Conservation (phyloP, 2,329 filamentous ascomycete species). For the Fusarium temperatum region DNA sequence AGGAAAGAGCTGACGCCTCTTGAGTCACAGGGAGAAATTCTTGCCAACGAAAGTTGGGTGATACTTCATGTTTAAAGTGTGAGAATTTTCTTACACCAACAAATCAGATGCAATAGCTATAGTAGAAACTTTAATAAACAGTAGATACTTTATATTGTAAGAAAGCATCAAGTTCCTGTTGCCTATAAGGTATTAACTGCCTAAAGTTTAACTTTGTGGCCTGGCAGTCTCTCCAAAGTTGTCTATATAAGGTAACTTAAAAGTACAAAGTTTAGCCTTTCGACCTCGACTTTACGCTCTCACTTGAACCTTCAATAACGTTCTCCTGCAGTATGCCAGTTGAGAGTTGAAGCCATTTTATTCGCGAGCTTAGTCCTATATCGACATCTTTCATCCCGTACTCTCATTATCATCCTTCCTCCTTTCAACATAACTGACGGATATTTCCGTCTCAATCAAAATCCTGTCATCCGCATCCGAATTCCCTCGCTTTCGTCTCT, state of each 20-base stretch:
- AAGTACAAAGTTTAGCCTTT: too few relatives aligned
- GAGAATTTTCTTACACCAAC: fast-evolving
- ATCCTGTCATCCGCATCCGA: background rate
- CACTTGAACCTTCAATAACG: fast-evolving
- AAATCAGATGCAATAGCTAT: background rate
- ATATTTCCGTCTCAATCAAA: background rate
- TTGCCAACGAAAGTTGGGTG: fast-evolving
- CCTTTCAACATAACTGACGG: slow-evolving; percentile 1
- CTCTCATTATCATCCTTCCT: background rate
- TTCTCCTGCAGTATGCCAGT: fast-evolving
- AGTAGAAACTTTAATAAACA: background rate
- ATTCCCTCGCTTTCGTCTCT: background rate
- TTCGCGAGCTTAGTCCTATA: background rate
- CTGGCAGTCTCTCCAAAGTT: background rate
- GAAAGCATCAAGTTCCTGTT: background rate
- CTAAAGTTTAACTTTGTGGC: too few relatives aligned
- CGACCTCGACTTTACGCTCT: background rate
- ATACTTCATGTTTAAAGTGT: too few relatives aligned
- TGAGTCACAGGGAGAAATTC: background rate
- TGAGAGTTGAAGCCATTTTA: fast-evolving
- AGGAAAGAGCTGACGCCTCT: fast-evolving
- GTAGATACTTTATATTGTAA: background rate
- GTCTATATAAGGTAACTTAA: fast-evolving
- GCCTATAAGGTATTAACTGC: fast-evolving
- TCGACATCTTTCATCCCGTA: background rate